phyloP scores from a whole-genome alignment of 352 stramenopile genomes.

The Pythium vanterpoolii region DNA sequence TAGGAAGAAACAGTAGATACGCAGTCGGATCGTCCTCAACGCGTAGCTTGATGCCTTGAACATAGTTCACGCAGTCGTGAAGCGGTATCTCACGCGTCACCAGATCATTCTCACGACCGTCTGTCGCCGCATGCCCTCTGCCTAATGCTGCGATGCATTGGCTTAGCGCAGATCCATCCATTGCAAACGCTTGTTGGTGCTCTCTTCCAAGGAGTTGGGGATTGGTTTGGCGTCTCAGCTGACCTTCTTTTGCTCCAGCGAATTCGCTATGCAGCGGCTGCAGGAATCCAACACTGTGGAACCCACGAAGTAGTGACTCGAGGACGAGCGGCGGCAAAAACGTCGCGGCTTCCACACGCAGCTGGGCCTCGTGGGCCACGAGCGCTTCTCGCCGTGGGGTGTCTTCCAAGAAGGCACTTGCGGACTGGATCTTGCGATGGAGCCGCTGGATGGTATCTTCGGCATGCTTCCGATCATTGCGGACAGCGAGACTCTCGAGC shows the following conservation, averaged over 20 bases:
- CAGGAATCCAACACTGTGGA: constrained; percentile 60
- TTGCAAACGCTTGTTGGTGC: not conserved
- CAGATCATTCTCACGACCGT: not conserved
- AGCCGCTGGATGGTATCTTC: constrained; percentile 47
- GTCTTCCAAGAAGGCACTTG: constrained; percentile 45
- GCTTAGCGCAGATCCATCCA: not conserved
- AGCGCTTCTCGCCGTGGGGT: constrained; percentile 43
- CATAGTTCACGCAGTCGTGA: constrained; percentile 4
- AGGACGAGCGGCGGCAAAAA: constrained; percentile 61
- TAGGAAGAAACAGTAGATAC: constrained; percentile 20
- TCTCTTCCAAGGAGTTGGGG: not conserved
- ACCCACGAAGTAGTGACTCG: constrained; percentile 60
- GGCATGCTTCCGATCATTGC: constrained; percentile 57
- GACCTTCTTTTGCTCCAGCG: not conserved
- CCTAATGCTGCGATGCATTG: not conserved
- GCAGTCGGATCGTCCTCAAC: constrained; percentile 22
- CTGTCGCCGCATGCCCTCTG: not conserved
- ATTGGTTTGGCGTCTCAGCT: not conserved
- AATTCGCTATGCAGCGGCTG: constrained; percentile 41
- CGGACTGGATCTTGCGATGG: constrained; percentile 57
- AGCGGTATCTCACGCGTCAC: not conserved
- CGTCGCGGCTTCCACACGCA: constrained; percentile 59
- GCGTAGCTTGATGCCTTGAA: constrained; percentile 7
- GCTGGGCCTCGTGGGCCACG: constrained; percentile 58
- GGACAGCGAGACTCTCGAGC: constrained; percentile 45